Percentiles rank a stretch among this genome's conserved stretches.
Conservation (phyloP, 2,329 filamentous ascomycete genomes). For the Periconia macrospinosa region DNA sequence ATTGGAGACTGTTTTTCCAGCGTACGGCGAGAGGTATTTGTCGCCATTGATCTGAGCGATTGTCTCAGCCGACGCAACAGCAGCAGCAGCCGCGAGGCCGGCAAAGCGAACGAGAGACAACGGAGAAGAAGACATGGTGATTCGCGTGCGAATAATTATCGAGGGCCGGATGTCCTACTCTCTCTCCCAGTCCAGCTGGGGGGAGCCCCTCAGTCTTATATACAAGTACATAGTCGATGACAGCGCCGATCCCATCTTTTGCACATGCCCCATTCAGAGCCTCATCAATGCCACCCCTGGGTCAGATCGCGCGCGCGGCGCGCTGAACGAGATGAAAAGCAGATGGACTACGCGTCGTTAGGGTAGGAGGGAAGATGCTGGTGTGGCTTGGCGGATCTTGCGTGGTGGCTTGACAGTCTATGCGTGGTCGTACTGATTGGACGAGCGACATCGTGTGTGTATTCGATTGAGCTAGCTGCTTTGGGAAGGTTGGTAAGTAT, state of each 20-base stretch:
- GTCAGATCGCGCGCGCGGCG: no score
- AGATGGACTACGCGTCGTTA: no score
- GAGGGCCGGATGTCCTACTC: neutral
- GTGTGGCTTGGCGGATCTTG: no score
- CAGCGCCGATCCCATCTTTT: neutral
- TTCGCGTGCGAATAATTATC: neutral
- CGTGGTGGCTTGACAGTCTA: no score
- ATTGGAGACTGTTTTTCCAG: slow-evolving; percentile 58
- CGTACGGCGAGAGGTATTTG: slow-evolving; percentile 64
- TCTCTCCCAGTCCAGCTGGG: neutral
- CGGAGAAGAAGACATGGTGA: neutral
- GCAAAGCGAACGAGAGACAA: slow-evolving; percentile 8
- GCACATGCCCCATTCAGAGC: neutral
- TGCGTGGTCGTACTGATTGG: no score
- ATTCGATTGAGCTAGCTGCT: no score
- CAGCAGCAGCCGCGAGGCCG: slow-evolving; percentile 7
- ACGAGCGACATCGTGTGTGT: no score
- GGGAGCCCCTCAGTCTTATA: neutral
- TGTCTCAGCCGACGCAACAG: slow-evolving; percentile 17
- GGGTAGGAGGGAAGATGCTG: no score
- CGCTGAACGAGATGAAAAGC: no score
- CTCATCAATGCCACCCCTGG: neutral
- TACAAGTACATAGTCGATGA: neutral
- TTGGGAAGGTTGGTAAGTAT: no score
- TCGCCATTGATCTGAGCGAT: slow-evolving; percentile 66